Evolutionary conservation across 768 basidiomycete genomes (phyloP).

Genomic region (Kwoniella sp.): DNA sequence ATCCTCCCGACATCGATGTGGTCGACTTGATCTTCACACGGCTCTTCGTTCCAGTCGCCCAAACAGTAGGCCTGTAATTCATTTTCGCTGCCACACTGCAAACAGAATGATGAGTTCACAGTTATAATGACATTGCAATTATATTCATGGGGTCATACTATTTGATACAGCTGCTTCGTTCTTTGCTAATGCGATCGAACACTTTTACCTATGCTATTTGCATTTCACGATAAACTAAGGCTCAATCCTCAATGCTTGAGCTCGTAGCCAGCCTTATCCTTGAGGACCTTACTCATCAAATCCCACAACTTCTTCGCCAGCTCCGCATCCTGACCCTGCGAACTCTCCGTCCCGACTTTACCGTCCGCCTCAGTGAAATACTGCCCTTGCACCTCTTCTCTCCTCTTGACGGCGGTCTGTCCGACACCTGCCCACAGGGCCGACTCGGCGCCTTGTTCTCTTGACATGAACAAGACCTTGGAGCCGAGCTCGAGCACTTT

Average conservation of each 20-base stretch:
- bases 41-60: too few relatives aligned
- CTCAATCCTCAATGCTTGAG: constrained; percentile 36
- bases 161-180: too few relatives aligned
- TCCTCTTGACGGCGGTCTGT: constrained; percentile 26
- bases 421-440: constrained; percentile 51
- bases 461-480: constrained; percentile 52
- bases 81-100: too few relatives aligned
- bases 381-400: constrained; percentile 48
- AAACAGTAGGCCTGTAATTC: too few relatives aligned
- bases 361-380: constrained; percentile 54
- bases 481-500: constrained; percentile 42
- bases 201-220: too few relatives aligned
- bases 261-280: constrained; percentile 50
- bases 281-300: constrained; percentile 44
- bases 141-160: too few relatives aligned
- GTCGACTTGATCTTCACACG: too few relatives aligned
- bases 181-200: too few relatives aligned
- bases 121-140: too few relatives aligned
- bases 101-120: too few relatives aligned
- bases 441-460: constrained; percentile 53
- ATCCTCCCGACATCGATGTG: too few relatives aligned
- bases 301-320: constrained; percentile 51
- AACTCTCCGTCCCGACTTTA: constrained; percentile 50
- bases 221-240: not conserved
- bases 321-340: constrained; percentile 46